Conservation (phyloP, 176 grass and related monocot genomes). For the Aegilops tauschii region DNA sequence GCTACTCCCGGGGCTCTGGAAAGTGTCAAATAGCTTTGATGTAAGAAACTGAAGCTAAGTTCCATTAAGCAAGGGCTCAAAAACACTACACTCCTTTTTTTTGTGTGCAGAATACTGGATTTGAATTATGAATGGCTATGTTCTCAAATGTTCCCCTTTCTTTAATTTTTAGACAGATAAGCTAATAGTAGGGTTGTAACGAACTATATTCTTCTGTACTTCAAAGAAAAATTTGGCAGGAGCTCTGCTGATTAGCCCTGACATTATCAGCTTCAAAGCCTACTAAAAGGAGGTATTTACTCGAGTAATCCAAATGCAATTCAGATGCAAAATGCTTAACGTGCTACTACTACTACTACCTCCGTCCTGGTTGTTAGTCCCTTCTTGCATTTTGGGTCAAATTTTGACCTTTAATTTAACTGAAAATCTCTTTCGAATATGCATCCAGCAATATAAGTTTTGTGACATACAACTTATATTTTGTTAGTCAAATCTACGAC, state of each 20-base stretch:
- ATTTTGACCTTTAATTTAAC: no score
- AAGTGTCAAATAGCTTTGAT: background rate
- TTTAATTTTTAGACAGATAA: background rate
- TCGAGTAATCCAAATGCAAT: background rate
- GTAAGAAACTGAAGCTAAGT: background rate
- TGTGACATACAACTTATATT: no score
- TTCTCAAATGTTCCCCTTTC: background rate
- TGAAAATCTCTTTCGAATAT: no score
- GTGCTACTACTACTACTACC: no score
- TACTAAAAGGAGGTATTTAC: background rate
- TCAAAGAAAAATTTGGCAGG: background rate
- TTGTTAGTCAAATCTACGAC: no score
- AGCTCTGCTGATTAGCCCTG: background rate
- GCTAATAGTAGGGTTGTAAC: background rate
- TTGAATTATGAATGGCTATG: background rate
- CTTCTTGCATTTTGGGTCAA: no score
- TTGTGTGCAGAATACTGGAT: background rate
- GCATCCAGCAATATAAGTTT: no score
- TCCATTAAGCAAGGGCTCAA: background rate
- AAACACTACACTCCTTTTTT: background rate
- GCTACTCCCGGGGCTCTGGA: background rate
- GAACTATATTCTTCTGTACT: background rate
- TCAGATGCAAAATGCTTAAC: background rate
- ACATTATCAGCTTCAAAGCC: background rate
- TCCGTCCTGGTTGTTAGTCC: no score